phyloP scores from a whole-genome alignment of 345 rosid species.

The Rhodomyrtus tomentosa region DNA sequence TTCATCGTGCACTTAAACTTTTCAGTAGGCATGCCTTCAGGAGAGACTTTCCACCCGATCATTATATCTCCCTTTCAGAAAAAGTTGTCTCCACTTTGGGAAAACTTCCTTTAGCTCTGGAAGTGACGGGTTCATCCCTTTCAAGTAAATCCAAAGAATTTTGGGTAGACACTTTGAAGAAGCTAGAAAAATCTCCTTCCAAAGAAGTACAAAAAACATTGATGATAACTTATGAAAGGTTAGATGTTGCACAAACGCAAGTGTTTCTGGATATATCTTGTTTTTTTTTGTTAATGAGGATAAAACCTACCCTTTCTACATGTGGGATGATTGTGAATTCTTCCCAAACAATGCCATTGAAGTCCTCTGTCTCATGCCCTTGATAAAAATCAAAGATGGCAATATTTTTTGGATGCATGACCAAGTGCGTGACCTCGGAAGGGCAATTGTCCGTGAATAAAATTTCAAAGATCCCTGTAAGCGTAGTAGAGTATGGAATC shows the following conservation, averaged over 20 bases:
- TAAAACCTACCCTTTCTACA: neutral
- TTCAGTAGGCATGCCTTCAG: neutral
- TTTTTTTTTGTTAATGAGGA: neutral
- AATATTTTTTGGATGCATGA: neutral
- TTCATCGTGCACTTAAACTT: neutral
- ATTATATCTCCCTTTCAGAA: neutral
- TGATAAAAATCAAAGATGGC: neutral
- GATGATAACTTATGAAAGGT: neutral
- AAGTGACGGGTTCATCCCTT: neutral
- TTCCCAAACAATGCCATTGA: neutral
- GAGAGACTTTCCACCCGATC: neutral
- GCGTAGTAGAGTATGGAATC: neutral
- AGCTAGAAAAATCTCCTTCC: neutral
- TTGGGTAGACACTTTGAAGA: neutral
- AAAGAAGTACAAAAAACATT: rapidly evolving
- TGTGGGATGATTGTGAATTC: neutral
- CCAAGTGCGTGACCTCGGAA: neutral
- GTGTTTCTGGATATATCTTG: neutral
- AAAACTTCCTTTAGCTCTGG: neutral
- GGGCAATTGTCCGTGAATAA: neutral
- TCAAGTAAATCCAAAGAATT: rapidly evolving
- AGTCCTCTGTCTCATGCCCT: neutral
- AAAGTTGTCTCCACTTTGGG: neutral
- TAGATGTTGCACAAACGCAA: neutral
- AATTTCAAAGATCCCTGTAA: neutral